phyloP scores from a whole-genome alignment of 2,329 filamentous ascomycete species.

The Trichoderma guizhouense region DNA sequence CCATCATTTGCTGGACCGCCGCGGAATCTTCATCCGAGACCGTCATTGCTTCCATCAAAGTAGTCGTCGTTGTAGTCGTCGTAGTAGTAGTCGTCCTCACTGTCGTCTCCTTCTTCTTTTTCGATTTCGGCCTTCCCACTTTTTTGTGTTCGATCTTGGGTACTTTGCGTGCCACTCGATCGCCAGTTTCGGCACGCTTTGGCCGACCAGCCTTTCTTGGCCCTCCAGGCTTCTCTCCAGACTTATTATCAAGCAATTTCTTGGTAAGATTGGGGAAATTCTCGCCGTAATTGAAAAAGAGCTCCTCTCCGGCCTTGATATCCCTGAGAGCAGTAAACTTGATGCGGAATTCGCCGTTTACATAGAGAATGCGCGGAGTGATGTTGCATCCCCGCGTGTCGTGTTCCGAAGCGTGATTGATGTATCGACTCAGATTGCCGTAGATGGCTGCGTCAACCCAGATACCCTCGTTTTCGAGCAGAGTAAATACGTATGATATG shows the following conservation, averaged over 20 bases:
- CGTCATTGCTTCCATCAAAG: neutral
- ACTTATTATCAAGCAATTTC: slow-evolving; percentile 40
- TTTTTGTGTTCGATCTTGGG: slow-evolving; percentile 26
- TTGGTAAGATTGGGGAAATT: slow-evolving; percentile 60
- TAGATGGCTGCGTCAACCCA: slow-evolving; percentile 73
- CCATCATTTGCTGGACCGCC: neutral
- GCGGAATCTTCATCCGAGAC: slow-evolving; percentile 11
- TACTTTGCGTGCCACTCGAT: slow-evolving; percentile 26
- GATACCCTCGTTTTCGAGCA: slow-evolving; percentile 58
- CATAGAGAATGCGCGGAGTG: slow-evolving; percentile 63
- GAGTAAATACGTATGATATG: slow-evolving; percentile 62
- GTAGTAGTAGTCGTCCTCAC: slow-evolving; percentile 6
- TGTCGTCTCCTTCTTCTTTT: slow-evolving; percentile 11
- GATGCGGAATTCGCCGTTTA: slow-evolving; percentile 74
- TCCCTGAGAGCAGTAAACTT: slow-evolving; percentile 66
- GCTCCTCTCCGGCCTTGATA: slow-evolving; percentile 68
- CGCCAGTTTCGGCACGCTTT: slow-evolving; percentile 20
- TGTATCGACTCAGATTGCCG: slow-evolving; percentile 78
- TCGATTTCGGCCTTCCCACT: slow-evolving; percentile 19
- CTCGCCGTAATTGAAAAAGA: slow-evolving; percentile 79
- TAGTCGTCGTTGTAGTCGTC: slow-evolving; percentile 17
- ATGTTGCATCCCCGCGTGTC: slow-evolving; percentile 57
- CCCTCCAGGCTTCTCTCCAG: slow-evolving; percentile 30
- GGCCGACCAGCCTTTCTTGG: slow-evolving; percentile 26
- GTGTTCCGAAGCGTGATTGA: slow-evolving; percentile 66